Evolutionary conservation across 208 protist species (phyloP), one percentile per base, ranked within the genome.

Genomic region (Porcisia hertigi): DNA sequence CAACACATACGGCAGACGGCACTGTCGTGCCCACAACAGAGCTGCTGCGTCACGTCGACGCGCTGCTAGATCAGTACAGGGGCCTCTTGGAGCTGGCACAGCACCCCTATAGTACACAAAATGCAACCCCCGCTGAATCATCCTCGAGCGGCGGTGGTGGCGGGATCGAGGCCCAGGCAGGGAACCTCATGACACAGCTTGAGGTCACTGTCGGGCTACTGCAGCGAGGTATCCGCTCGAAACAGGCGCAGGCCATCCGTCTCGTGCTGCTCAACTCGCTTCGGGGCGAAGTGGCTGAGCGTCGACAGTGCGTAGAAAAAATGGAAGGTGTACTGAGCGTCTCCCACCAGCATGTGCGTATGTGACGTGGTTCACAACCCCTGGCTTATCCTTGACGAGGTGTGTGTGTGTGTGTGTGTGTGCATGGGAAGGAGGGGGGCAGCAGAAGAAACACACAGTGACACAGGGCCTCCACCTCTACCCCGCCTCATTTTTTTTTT

Each of bases 151-250:
- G 59, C 43, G n/a, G 58, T 18, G 47, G 52, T 59, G 75, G 18
- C 47, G 14, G 6, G 45, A 41, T 18, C 7, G 76, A 16, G 20
- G 49, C 66, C 69, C 52, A 62, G 45, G 67, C 73, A n/a, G 69
- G 67, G 23, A 55, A 34, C 34, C 54, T n/a, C 12, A 63, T 75
- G 75, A 1, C 12, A 41, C 45, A 82, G 9, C 34, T 82, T 39
- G 71, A 84, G 69, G n/a, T 16, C 34, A 57, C 55, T 2, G 79
- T 86, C 14, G 82, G 57, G 11, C 45, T 25, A n/a, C 62, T 96
- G 53, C 92, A 94, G 73, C 74, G 25, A n/a, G 92, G 86, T 25
- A 94, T 96, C 34, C 88, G 92, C 60, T 83, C 72, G 14, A 94
- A 94, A 72, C 66, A 83, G 34, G 71, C 73, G 23, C 90, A 94